Conservation (phyloP, 352 stramenopile species). For the Pythium folliculosum region DNA sequence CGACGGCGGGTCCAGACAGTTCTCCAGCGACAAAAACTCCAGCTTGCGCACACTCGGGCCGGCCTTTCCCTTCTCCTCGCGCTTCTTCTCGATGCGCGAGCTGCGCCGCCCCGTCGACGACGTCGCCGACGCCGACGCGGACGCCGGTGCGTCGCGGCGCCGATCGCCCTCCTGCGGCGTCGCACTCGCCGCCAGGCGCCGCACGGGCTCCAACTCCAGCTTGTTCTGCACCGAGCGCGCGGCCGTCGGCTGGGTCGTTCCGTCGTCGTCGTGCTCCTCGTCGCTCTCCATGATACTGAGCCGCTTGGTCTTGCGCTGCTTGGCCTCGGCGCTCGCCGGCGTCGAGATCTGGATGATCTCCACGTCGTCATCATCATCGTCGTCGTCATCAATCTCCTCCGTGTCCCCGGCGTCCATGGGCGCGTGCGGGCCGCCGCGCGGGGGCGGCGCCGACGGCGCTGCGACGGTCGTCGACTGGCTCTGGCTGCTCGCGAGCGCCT, state of each 20-base stretch:
- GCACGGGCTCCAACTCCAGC: constrained; percentile 23
- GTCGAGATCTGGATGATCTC: constrained; percentile 46
- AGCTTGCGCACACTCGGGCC: constrained; percentile 44
- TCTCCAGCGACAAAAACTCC: constrained; percentile 64
- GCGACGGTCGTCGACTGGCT: neutral
- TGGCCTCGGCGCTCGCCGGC: constrained; percentile 28
- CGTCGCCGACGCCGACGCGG: neutral
- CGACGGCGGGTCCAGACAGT: constrained; percentile 48
- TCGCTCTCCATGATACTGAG: constrained; percentile 61
- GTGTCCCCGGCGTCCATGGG: neutral
- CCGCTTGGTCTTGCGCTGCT: constrained; percentile 30
- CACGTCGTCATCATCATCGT: constrained; percentile 61
- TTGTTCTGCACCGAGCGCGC: constrained; percentile 1
- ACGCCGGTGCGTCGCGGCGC: neutral
- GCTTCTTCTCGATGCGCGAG: constrained; percentile 61
- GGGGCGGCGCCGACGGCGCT: neutral
- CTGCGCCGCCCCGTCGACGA: constrained; percentile 55
- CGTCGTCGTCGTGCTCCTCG: constrained; percentile 16
- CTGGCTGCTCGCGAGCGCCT: constrained; percentile 26
- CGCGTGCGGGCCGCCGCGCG: constrained; percentile 1
- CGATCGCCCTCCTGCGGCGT: neutral
- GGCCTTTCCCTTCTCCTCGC: constrained; percentile 46
- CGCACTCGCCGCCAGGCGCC: constrained; percentile 6
- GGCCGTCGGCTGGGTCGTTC: neutral
- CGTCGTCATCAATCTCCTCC: constrained; percentile 24